Percentiles rank a stretch among this genome's conserved stretches.
These are phyloP conservation scores for Paramecium biaurelia DNA, from an alignment of 73 alveolate species.

Conservation along the genomic window DNA sequence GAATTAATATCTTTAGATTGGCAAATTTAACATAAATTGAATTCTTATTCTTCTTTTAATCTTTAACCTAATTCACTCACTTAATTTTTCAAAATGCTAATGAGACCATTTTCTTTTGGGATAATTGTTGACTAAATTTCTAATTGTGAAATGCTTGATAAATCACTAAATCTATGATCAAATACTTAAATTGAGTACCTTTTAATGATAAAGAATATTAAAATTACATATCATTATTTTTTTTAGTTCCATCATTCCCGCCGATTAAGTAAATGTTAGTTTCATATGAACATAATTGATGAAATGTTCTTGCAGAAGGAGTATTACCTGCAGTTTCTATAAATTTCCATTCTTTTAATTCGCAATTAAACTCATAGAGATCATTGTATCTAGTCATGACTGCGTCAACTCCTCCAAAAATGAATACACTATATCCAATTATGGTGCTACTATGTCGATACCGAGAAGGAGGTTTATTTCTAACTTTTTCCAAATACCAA, in stretches of 20 bases:
- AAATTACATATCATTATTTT: slow-evolving; percentile 42
- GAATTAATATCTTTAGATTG: slow-evolving; percentile 11
- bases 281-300: slow-evolving; percentile 37
- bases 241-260: slow-evolving; percentile 38
- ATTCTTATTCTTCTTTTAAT: slow-evolving; percentile 37
- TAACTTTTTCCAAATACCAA: slow-evolving; percentile 38
- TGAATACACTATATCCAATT: slow-evolving; percentile 30
- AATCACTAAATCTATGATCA: slow-evolving; percentile 53
- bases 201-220: background rate
- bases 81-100: background rate
- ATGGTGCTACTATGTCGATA: slow-evolving; percentile 23
- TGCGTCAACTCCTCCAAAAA: slow-evolving; percentile 52
- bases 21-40: slow-evolving; percentile 20
- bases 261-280: slow-evolving; percentile 30
- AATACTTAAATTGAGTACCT: slow-evolving; percentile 49
- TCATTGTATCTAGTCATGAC: slow-evolving; percentile 19
- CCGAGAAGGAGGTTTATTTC: slow-evolving; percentile 45
- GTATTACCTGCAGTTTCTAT: slow-evolving; percentile 46
- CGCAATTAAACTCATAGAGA: slow-evolving; percentile 48
- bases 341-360: slow-evolving; percentile 33
- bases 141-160: background rate
- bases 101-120: slow-evolving; percentile 15
- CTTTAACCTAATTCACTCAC: background rate
- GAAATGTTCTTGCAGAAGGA: slow-evolving; percentile 53
- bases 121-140: background rate